Evolutionary conservation across 2,329 filamentous ascomycete species (phyloP).

Genomic region (Aspergillus caelatus): DNA sequence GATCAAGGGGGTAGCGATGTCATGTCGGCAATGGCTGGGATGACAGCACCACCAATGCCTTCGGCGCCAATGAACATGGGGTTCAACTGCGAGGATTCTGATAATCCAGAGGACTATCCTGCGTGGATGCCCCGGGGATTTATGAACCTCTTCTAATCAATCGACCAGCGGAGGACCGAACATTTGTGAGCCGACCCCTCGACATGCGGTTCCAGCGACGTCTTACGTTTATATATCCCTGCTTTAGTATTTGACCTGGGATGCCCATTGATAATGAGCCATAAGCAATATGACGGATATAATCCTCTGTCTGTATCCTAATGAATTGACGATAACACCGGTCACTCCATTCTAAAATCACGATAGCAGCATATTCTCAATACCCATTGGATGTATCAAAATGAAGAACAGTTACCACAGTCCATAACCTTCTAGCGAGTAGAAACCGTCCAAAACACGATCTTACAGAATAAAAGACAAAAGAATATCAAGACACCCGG

Average conservation of each 20-base stretch:
- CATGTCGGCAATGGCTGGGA: neutral
- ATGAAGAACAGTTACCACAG: neutral
- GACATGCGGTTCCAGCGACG: neutral
- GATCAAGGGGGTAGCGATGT: neutral
- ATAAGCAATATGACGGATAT: neutral
- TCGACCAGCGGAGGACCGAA: neutral
- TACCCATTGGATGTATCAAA: neutral
- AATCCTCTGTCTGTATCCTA: neutral
- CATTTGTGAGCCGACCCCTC: neutral
- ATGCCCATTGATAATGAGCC: neutral
- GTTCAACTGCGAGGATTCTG: constrained; percentile 2
- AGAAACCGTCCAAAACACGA: too few relatives aligned
- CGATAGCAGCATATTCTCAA: neutral
- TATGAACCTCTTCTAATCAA: neutral
- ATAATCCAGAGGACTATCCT: neutral
- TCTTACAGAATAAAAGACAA: too few relatives aligned
- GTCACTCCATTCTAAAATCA: neutral
- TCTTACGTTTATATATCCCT: neutral
- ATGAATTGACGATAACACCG: neutral
- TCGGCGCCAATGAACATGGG: constrained; percentile 8
- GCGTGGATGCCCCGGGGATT: constrained; percentile 6
- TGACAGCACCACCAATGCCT: neutral
- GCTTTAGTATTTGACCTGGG: neutral
- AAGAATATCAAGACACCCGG: too few relatives aligned
- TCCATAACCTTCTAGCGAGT: too few relatives aligned